These are phyloP conservation scores for Termitomyces heimii DNA, from an alignment of 768 basidiomycete species.

Conservation along the genomic window DNA sequence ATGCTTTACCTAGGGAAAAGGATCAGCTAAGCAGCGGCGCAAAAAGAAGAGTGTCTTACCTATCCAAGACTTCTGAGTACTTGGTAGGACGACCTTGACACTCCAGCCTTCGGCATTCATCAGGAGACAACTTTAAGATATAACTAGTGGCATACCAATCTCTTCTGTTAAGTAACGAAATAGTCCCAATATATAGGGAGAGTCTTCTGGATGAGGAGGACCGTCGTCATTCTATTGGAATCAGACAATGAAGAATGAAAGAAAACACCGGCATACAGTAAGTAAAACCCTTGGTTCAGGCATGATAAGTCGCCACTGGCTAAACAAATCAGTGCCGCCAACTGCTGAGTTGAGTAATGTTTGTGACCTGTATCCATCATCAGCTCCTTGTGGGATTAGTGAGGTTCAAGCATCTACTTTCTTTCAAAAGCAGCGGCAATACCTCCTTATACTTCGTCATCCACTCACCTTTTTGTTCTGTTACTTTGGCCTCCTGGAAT, in stretches of 20 bases:
- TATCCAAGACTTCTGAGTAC: slow-evolving; percentile 84
- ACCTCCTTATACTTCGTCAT: not conserved
- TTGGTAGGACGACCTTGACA: slow-evolving; percentile 76
- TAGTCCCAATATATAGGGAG: slow-evolving; percentile 72
- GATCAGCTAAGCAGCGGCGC: not conserved
- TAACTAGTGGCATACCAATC: slow-evolving; percentile 39
- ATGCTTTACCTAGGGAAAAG: slow-evolving; percentile 59
- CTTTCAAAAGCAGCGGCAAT: not conserved
- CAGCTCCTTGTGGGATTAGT: not conserved
- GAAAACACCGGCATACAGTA: slow-evolving; percentile 23
- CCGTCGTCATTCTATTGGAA: slow-evolving; percentile 73
- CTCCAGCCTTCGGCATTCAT: slow-evolving; percentile 51
- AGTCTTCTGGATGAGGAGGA: slow-evolving; percentile 58
- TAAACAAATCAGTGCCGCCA: not conserved
- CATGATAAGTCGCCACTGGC: slow-evolving; percentile 7
- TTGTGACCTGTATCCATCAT: not conserved
- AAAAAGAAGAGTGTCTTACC: slow-evolving; percentile 34
- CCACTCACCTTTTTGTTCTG: not conserved
- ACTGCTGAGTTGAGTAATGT: not conserved
- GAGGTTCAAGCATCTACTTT: not conserved
- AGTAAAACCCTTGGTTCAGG: slow-evolving; percentile 30
- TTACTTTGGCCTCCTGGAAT: not conserved
- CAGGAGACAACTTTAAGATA: not conserved
- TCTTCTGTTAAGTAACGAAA: slow-evolving; percentile 53
- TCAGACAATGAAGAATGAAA: not conserved